These are phyloP conservation scores for Debaryomyces prosopidis DNA, from an alignment of 805 yeast genomes.

Conservation along the genomic window DNA sequence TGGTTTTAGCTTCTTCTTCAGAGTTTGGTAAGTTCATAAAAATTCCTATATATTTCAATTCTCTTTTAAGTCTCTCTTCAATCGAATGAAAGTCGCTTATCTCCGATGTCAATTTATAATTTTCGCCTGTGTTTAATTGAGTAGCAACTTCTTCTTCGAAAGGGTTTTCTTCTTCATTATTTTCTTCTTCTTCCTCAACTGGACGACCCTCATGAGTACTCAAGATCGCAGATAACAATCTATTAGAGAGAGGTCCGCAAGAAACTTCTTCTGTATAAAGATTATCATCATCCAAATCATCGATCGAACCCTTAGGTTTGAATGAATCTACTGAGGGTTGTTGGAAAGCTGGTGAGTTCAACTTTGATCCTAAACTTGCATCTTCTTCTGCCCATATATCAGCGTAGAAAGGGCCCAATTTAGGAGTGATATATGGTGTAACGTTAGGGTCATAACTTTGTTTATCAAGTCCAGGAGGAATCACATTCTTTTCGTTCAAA, in stretches of 20 bases:
- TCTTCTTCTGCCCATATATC: slow-evolving; percentile 90
- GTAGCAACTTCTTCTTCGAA: slow-evolving; percentile 37
- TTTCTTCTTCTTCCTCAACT: slow-evolving; percentile 24
- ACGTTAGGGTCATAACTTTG: slow-evolving; percentile 61
- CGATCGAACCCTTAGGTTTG: slow-evolving; percentile 61
- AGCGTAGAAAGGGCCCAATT: slow-evolving; percentile 77
- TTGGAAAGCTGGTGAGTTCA: slow-evolving; percentile 47
- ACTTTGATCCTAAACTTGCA: slow-evolving; percentile 41
- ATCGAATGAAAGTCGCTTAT: slow-evolving; percentile 72
- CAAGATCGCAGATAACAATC: slow-evolving; percentile 79
- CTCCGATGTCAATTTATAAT: slow-evolving; percentile 43
- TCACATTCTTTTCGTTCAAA: slow-evolving; percentile 58
- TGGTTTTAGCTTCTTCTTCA: slow-evolving; percentile 35
- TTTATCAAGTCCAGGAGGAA: slow-evolving; percentile 51
- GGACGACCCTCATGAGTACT: slow-evolving; percentile 38
- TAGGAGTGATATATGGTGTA: slow-evolving; percentile 79
- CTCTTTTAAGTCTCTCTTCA: slow-evolving; percentile 86
- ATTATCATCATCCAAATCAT: slow-evolving; percentile 55
- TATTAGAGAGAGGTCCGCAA: slow-evolving; percentile 87
- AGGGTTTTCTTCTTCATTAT: slow-evolving; percentile 13
- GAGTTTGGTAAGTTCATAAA: slow-evolving; percentile 57
- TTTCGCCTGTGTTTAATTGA: slow-evolving; percentile 31
- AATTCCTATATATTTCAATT: slow-evolving; percentile 86
- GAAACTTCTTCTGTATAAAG: slow-evolving; percentile 75
- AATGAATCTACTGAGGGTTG: slow-evolving; percentile 44